Percentiles rank a stretch among this genome's conserved stretches.
phyloP scores from a whole-genome alignment of 768 basidiomycete species.

The Macrolepiota dolichaula region DNA sequence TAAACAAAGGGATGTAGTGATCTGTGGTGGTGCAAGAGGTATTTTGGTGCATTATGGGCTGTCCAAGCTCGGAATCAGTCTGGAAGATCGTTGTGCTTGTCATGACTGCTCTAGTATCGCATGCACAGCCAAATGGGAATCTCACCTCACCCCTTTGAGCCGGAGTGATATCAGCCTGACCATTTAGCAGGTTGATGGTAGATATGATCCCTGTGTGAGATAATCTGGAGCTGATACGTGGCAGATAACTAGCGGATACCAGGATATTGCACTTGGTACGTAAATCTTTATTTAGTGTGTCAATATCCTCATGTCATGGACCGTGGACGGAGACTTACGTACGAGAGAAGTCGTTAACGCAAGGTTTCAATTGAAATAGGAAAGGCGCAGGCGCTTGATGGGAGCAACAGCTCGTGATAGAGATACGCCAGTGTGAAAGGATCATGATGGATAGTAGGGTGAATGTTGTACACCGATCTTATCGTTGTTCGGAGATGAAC shows the following conservation, averaged over 20 bases:
- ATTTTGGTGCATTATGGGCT: neutral
- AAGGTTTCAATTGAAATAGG: neutral
- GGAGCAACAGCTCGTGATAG: neutral
- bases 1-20: neutral
- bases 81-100: neutral
- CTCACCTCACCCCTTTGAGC: neutral
- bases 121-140: neutral
- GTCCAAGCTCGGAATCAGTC: neutral
- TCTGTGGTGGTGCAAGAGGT: neutral
- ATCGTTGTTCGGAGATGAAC: constrained; percentile 5
- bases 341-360: neutral
- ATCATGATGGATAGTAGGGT: neutral
- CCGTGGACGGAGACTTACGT: neutral
- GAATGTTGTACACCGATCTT: constrained; percentile 3
- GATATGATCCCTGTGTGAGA: constrained; percentile 1
- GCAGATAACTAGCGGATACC: constrained; percentile 3
- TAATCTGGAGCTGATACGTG: constrained; percentile 7
- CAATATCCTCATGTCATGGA: neutral
- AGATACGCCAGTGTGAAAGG: neutral
- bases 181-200: neutral
- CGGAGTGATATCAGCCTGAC: neutral
- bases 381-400: neutral
- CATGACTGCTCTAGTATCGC: neutral
- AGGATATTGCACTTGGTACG: neutral
- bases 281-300: neutral